A percentile compares a stretch with the other conserved stretches of the same genome.
Evolutionary conservation across 2,329 filamentous ascomycete genomes (phyloP).

Genomic region (Ophiocordyceps robertsii): DNA sequence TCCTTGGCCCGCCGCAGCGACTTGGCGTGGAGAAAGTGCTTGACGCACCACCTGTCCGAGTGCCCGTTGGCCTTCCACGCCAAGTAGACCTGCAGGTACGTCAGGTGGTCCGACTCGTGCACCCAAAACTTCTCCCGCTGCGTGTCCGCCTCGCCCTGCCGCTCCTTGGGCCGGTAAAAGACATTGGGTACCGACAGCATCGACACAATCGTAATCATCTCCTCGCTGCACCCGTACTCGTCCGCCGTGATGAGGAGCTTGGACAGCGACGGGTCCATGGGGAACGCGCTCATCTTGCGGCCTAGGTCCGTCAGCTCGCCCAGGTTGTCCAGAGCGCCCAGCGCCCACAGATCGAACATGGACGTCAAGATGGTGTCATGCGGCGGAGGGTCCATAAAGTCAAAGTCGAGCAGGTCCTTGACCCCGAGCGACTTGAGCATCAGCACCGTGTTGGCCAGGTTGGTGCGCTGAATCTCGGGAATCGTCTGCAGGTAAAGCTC

Average conservation of each 20-base stretch:
- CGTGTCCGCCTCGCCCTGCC: conserved; percentile 89
- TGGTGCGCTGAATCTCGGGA: conserved; percentile 93
- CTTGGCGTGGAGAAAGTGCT: conserved; percentile 93
- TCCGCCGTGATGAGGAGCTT: conserved; percentile 89
- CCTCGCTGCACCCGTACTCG: conserved; percentile 85
- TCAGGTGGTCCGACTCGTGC: conserved; percentile 91
- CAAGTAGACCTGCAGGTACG: conserved; percentile 86
- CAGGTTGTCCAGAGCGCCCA: conserved; percentile 86
- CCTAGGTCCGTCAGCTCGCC: conserved; percentile 83
- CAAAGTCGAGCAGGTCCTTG: conserved; percentile 86
- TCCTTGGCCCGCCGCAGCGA: conserved; percentile 83
- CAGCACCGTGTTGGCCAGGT: conserved; percentile 86
- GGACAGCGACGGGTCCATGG: conserved; percentile 91
- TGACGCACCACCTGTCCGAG: conserved; percentile 82
- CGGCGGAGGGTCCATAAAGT: conserved; percentile 97
- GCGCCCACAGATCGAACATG: conserved; percentile 92
- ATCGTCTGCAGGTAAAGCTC: conserved; percentile 96
- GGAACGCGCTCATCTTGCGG: conserved; percentile 89
- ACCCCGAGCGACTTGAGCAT: conserved; percentile 91
- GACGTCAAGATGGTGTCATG: conserved; percentile 97
- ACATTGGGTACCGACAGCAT: conserved; percentile 96
- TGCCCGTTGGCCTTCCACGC: conserved; percentile 89
- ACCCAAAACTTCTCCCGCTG: conserved; percentile 98
- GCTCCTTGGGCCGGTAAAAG: conserved; percentile 93
- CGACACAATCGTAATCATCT: conserved; percentile 95